Evolutionary conservation across 768 basidiomycete species (phyloP), one percentile per base, ranked within the genome.

Genomic region (Cystofilobasidium capitatum): DNA sequence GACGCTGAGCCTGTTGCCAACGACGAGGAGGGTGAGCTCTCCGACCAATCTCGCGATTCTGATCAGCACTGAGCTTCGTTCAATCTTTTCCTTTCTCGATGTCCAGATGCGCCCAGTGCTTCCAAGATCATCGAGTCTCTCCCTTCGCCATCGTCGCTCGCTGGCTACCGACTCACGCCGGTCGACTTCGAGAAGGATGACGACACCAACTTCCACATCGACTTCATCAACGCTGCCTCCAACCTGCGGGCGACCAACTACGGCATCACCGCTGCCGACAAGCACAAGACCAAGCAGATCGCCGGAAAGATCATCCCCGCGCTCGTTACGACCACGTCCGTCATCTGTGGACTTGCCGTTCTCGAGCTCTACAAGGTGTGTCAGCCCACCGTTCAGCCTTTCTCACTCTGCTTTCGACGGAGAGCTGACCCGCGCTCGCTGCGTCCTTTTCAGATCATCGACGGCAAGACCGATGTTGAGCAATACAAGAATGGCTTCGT

Each of bases 131-230:
- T 83, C 59, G 82, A 85, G 71, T 82, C 86, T 70, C 80, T 99
- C 26, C 96, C 96, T 29, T 77, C 88, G 22, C 94, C 96, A 0
- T 89, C 92, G 2, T 89, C 89, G 22, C 80, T 99, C 47, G 93
- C 88, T 59, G 96, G 96, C n/a, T 99, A 93, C 80, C 88, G 96
- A 64, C 83, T 99, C 58, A 88, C 81, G 61, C 90, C 94, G 3
- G 94, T 93, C 59, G 92, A 96, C 74, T 99, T 99, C 71, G 96
- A 99, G 81, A 99, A 99, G 80, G 96, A 99, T 74, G 94, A 98
- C 73, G 96, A 99, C 75, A 84, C 88, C 60, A 99, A 99, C 79
- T 85, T 89, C 79, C 96, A 99, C 78, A 97, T 99, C 75, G 96
- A 94, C 79, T 97, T 98, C 79, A 94, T 99, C 78, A 97, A 93